Evolutionary conservation across 2,329 filamentous ascomycete genomes (phyloP).

Genomic region (Fusarium burgessii): DNA sequence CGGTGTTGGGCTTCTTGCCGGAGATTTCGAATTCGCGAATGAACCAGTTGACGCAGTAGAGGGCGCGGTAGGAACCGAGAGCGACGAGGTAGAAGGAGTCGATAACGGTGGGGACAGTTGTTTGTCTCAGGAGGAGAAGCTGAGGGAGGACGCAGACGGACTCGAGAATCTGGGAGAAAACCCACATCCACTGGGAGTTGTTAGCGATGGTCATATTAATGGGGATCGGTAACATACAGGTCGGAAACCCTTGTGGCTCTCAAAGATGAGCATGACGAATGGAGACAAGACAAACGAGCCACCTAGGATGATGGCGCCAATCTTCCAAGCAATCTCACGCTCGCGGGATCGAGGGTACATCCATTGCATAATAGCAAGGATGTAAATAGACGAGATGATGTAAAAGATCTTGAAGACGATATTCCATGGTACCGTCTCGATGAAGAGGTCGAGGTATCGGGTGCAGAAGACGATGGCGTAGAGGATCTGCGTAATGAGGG

Average conservation of each 20-base stretch:
- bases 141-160: constrained; percentile 92
- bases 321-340: constrained; percentile 92
- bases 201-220: constrained; percentile 9
- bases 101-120: constrained; percentile 94
- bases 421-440: constrained; percentile 72
- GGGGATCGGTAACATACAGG: constrained; percentile 57
- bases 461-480: constrained; percentile 89
- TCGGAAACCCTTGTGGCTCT: constrained; percentile 61
- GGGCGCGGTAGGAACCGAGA: constrained; percentile 85
- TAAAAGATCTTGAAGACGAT: constrained; percentile 91
- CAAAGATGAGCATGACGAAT: constrained; percentile 77
- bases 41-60: constrained; percentile 96
- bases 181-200: constrained; percentile 76
- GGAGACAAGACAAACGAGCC: constrained; percentile 77
- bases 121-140: constrained; percentile 90
- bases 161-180: constrained; percentile 92
- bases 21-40: constrained; percentile 71
- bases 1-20: constrained; percentile 71
- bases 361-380: constrained; percentile 87
- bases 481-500: constrained; percentile 88
- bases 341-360: constrained; percentile 89
- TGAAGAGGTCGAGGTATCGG: constrained; percentile 87
- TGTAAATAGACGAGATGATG: constrained; percentile 85
- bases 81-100: constrained; percentile 95
- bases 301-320: constrained; percentile 76